Evolutionary conservation across 176 grass and related monocot genomes (phyloP).

Genomic region (Pontederia paniculata): DNA sequence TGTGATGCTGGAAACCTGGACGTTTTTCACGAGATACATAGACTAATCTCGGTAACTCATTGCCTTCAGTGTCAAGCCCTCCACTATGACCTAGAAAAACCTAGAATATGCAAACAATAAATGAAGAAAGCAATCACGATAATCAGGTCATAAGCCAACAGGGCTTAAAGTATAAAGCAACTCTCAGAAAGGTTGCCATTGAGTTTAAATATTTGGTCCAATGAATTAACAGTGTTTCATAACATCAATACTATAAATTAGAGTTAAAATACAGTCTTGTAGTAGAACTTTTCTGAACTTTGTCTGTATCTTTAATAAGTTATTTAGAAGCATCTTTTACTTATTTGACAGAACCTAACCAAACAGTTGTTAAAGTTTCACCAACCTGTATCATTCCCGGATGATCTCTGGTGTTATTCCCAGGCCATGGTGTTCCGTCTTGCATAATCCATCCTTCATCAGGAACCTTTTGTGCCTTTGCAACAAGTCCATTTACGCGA

Average conservation of each 20-base stretch:
- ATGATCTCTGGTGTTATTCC: constrained; percentile 99
- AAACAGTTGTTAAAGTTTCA: not conserved
- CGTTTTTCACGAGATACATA: constrained; percentile 99
- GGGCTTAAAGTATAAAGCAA: no score
- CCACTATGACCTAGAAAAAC: constrained; percentile 98
- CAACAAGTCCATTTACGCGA: constrained; percentile 73
- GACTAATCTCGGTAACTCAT: constrained; percentile 92
- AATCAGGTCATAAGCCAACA: not conserved
- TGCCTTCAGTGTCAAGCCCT: constrained; percentile 76
- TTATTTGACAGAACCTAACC: constrained; percentile 3
- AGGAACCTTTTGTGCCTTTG: constrained; percentile 94
- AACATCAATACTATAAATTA: no score
- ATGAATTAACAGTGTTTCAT: no score
- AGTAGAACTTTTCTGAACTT: not conserved
- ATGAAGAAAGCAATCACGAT: constrained; percentile 17
- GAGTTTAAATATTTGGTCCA: no score
- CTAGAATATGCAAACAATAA: constrained; percentile 23
- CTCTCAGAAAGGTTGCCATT: no score
- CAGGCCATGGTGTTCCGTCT: constrained; percentile 98
- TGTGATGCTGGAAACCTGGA: constrained; percentile 92
- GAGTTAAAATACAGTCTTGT: no score
- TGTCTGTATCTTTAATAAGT: not conserved
- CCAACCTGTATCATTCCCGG: constrained; percentile 97
- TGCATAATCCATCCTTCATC: constrained; percentile 99
- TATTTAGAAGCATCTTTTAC: not conserved